These are phyloP conservation scores for Penicillium lagena DNA, from an alignment of 495 filamentous ascomycete species.

Conservation along the genomic window DNA sequence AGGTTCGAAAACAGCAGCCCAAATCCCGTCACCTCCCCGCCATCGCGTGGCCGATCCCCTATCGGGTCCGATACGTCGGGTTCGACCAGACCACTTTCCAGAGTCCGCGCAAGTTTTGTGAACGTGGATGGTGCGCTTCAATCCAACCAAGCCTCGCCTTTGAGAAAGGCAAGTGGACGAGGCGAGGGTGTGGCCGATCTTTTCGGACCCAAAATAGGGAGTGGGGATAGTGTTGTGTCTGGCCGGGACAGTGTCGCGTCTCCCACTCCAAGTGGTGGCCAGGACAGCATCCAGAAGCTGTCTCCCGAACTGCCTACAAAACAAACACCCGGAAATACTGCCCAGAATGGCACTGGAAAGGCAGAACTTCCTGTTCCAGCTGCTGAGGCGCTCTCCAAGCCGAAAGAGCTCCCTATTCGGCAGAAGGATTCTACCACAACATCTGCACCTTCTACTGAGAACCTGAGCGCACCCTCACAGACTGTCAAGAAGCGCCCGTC, in stretches of 20 bases:
- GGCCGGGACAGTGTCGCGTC: constrained; percentile 24
- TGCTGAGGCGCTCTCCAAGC: no score
- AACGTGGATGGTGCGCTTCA: constrained; percentile 54
- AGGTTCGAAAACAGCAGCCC: constrained; percentile 75
- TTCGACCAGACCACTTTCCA: constrained; percentile 58
- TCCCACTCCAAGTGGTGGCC: constrained; percentile 16
- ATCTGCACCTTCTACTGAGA: constrained; percentile 13
- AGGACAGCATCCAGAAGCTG: constrained; percentile 10
- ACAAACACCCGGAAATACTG: not conserved
- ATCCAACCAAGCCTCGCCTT: constrained; percentile 24
- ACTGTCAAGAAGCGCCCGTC: constrained; percentile 34
- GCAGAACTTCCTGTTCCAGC: constrained; percentile 6
- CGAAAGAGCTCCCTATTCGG: no score
- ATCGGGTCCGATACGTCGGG: constrained; percentile 41
- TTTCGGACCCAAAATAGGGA: constrained; percentile 28
- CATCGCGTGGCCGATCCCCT: constrained; percentile 69
- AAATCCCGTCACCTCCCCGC: constrained; percentile 47
- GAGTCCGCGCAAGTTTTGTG: constrained; percentile 79
- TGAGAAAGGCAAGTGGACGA: constrained; percentile 29
- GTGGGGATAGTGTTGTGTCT: constrained; percentile 12
- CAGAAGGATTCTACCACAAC: not conserved
- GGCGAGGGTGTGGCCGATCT: constrained; percentile 24
- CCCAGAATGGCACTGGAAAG: constrained; percentile 1
- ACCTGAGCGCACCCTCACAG: constrained; percentile 19
- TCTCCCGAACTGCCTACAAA: constrained; percentile 4